Conservation (phyloP, 2,329 filamentous ascomycete genomes). For the Rutstroemia sp. region DNA sequence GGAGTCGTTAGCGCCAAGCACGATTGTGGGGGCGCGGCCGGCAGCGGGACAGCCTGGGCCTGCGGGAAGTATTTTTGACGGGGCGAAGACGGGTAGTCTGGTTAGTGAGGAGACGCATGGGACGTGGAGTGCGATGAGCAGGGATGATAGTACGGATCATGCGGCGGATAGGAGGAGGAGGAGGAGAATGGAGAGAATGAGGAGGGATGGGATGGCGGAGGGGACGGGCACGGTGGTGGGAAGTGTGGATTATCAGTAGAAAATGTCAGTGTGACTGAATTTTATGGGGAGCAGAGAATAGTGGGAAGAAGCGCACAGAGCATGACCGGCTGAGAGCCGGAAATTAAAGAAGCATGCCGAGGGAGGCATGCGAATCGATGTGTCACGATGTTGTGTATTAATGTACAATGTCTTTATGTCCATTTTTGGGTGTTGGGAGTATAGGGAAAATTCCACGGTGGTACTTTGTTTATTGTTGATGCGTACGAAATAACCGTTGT, state of each 20-base stretch:
- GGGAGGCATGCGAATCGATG: no score
- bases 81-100: conserved; percentile 14
- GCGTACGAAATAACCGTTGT: no score
- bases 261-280: background rate
- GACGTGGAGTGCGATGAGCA: conserved; percentile 30
- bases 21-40: no score
- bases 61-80: conserved; percentile 1
- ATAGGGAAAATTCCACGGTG: no score
- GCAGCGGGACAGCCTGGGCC: conserved; percentile 18
- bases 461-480: no score
- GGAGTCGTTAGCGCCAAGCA: conserved; percentile 13
- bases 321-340: no score
- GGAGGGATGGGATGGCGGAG: conserved; percentile 40
- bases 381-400: no score
- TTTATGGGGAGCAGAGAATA: no score
- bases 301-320: no score
- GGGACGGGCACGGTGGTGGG: conserved; percentile 10
- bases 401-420: no score
- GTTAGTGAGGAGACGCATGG: conserved; percentile 26
- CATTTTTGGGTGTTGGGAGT: no score
- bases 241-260: background rate
- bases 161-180: conserved; percentile 47
- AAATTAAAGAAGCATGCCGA: no score
- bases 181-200: conserved; percentile 46
- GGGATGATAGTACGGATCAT: conserved; percentile 22